phyloP scores from a whole-genome alignment of 83 land plant species.

The Picea engelmannii region DNA sequence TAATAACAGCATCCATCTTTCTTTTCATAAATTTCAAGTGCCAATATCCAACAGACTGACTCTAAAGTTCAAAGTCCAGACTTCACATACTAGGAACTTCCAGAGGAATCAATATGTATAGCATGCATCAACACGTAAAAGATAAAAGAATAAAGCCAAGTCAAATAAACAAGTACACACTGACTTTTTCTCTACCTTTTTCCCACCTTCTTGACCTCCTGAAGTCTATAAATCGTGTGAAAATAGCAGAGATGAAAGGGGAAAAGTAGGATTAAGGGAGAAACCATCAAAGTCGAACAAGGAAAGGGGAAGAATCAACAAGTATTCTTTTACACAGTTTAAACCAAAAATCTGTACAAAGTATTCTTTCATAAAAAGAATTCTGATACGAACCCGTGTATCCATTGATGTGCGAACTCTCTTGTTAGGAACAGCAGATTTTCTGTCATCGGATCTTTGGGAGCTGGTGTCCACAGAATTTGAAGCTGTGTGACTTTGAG shows the following conservation, averaged over 20 bases:
- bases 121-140: background rate
- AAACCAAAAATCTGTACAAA: background rate
- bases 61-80: background rate
- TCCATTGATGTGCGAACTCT: slow-evolving; percentile 89
- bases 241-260: background rate
- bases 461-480: slow-evolving; percentile 1
- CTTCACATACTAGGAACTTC: slow-evolving; percentile 1
- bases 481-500: slow-evolving; percentile 37
- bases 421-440: slow-evolving; percentile 66
- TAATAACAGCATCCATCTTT: background rate
- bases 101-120: background rate
- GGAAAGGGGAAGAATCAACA: background rate
- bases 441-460: slow-evolving; percentile 18
- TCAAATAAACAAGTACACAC: background rate
- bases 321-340: background rate
- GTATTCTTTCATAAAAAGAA: background rate
- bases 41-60: background rate
- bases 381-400: slow-evolving; percentile 67
- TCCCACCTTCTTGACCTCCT: background rate
- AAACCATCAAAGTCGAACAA: background rate
- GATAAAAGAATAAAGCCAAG: background rate
- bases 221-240: background rate
- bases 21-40: background rate
- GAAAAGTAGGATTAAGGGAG: background rate
- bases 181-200: background rate